These are phyloP conservation scores for Aquilaria agallochum DNA, from an alignment of 441 rosid genomes.

Conservation along the genomic window DNA sequence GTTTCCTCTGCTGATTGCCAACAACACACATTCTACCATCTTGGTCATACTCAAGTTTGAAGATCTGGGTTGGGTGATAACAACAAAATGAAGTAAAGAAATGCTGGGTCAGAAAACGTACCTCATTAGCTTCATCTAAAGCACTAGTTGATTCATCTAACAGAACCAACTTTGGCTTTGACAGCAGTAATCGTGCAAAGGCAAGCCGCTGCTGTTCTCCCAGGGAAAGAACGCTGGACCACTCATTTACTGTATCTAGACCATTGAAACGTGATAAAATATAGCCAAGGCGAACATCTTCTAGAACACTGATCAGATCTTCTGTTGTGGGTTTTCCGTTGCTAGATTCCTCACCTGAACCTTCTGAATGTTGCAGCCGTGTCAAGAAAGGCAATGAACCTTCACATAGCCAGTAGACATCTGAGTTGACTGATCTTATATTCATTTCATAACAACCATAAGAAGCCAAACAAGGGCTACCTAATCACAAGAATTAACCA, in stretches of 20 bases:
- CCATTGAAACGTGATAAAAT: constrained; percentile 64
- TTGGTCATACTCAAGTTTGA: background rate
- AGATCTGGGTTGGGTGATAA: background rate
- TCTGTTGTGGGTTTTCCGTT: constrained; percentile 68
- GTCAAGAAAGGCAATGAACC: constrained; percentile 50
- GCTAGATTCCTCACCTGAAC: constrained; percentile 22
- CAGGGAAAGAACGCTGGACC: constrained; percentile 96
- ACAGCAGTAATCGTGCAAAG: constrained; percentile 83
- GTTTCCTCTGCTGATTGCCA: background rate
- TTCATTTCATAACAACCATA: no score
- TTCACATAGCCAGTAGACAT: constrained; percentile 9
- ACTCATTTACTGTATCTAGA: constrained; percentile 65
- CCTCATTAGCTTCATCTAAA: constrained; percentile 93
- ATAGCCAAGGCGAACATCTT: constrained; percentile 71
- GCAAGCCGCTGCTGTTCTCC: constrained; percentile 99
- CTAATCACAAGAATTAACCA: no score
- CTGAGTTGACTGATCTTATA: no score
- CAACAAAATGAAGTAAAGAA: background rate
- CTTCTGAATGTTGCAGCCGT: constrained; percentile 18
- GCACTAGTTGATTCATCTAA: constrained; percentile 96
- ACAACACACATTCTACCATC: background rate
- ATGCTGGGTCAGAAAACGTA: constrained; percentile 17
- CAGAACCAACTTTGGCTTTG: constrained; percentile 78
- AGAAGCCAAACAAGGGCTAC: no score
- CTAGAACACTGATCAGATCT: constrained; percentile 56